Conservation (phyloP, 2,329 filamentous ascomycete genomes). For the Rhinocladiella similis region DNA sequence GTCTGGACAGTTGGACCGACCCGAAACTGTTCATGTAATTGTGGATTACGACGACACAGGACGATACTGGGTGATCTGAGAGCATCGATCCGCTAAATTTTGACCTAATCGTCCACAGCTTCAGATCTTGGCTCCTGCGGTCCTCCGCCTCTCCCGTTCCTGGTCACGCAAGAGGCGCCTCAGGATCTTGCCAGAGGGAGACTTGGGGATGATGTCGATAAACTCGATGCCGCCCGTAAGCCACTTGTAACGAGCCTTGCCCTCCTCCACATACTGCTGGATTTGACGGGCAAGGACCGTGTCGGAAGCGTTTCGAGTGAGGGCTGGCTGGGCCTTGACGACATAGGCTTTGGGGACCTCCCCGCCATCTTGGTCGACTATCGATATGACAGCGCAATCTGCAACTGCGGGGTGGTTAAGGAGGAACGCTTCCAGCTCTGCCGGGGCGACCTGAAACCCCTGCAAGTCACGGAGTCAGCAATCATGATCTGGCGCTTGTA, state of each 20-base stretch:
- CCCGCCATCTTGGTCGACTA: constrained; percentile 63
- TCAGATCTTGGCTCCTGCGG: constrained; percentile 67
- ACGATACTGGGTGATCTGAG: too few relatives aligned
- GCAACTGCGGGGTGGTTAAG: constrained; percentile 73
- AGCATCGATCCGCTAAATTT: too few relatives aligned
- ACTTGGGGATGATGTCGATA: constrained; percentile 60
- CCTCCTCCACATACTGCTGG: constrained; percentile 59
- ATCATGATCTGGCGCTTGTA: too few relatives aligned
- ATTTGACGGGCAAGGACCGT: constrained; percentile 35
- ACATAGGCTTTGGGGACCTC: constrained; percentile 66
- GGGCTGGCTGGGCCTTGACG: constrained; percentile 54
- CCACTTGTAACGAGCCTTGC: constrained; percentile 65
- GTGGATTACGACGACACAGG: too few relatives aligned
- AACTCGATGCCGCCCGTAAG: constrained; percentile 61
- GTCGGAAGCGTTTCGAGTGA: too few relatives aligned
- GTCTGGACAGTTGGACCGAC: constrained; percentile 9
- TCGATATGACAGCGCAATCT: constrained; percentile 75
- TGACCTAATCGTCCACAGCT: neutral
- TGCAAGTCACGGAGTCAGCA: too few relatives aligned
- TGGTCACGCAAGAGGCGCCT: constrained; percentile 68
- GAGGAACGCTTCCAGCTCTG: constrained; percentile 58
- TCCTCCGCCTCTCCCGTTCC: constrained; percentile 68
- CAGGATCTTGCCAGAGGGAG: constrained; percentile 63
- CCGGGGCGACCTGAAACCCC: neutral
- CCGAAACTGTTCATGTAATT: constrained; percentile 39